Evolutionary conservation across 2,329 filamentous ascomycete genomes (phyloP).

Genomic region (Ophiostoma himal-ulmi): DNA sequence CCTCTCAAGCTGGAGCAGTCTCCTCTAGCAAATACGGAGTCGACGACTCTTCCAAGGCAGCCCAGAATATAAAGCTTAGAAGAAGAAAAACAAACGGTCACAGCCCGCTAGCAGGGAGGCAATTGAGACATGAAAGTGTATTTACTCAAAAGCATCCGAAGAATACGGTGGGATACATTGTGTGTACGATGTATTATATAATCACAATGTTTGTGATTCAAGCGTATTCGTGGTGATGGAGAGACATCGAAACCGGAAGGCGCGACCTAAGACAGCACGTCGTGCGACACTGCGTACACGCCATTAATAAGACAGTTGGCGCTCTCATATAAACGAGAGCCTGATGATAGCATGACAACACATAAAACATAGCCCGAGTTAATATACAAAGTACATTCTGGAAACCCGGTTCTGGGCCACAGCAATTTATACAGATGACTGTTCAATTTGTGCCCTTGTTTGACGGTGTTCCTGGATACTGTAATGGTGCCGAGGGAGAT

Average conservation of each 20-base stretch:
- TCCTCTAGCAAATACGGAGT: not conserved
- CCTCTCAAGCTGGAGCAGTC: not conserved
- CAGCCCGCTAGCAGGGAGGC: not conserved
- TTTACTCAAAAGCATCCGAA: not conserved
- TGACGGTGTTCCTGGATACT: not conserved
- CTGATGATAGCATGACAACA: not conserved
- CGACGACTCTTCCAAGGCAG: not conserved
- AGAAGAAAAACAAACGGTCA: not conserved
- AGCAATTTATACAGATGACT: not conserved
- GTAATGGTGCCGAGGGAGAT: conserved; percentile 10
- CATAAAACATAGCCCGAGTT: not conserved
- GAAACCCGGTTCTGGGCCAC: not conserved
- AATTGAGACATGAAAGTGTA: not conserved
- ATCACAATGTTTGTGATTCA: not conserved
- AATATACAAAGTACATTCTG: not conserved
- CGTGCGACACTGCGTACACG: not conserved
- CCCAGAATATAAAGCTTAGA: not conserved
- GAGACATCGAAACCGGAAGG: not conserved
- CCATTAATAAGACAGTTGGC: conserved; percentile 4
- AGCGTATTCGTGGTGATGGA: not conserved
- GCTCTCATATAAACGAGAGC: not conserved
- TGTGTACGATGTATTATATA: not conserved
- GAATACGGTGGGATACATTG: not conserved
- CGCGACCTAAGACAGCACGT: not conserved
- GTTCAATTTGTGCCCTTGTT: conserved; percentile 5